Conservation (phyloP, 1,139 yeast species). For the Candida dubliniensis region DNA sequence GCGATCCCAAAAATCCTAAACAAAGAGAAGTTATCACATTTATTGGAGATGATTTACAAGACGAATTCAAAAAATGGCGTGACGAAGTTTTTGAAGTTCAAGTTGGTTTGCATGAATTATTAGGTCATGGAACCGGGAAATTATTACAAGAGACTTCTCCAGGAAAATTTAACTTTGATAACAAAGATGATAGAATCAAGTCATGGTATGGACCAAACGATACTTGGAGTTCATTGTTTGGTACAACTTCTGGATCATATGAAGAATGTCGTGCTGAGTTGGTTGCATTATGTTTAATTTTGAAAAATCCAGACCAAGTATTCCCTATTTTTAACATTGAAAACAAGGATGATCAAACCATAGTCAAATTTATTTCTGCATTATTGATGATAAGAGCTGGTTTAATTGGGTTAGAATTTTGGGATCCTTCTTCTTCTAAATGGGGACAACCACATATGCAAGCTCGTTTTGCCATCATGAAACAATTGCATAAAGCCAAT, state of each 20-base stretch:
- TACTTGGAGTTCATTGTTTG: conserved; percentile 88
- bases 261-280: conserved; percentile 94
- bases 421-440: conserved; percentile 77
- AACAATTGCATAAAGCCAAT: conserved; percentile 70
- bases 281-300: conserved; percentile 78
- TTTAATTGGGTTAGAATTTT: conserved; percentile 73
- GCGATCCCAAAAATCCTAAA: conserved; percentile 64
- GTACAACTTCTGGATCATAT: conserved; percentile 78
- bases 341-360: conserved; percentile 56
- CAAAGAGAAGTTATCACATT: conserved; percentile 72
- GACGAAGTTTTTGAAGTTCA: conserved; percentile 88
- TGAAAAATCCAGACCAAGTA: conserved; percentile 57
- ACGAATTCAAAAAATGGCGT: conserved; percentile 65
- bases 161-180: conserved; percentile 72
- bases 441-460: conserved; percentile 99
- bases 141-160: conserved; percentile 63
- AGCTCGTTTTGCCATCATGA: conserved; percentile 83
- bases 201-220: conserved; percentile 77
- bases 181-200: conserved; percentile 60
- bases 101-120: conserved; percentile 86
- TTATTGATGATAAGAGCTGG: conserved; percentile 89
- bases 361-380: conserved; percentile 65
- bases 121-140: conserved; percentile 94
- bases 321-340: conserved; percentile 72
- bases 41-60: conserved; percentile 51